Evolutionary conservation across 306 rosid species (phyloP).

Genomic region (Boehmeria nivea): DNA sequence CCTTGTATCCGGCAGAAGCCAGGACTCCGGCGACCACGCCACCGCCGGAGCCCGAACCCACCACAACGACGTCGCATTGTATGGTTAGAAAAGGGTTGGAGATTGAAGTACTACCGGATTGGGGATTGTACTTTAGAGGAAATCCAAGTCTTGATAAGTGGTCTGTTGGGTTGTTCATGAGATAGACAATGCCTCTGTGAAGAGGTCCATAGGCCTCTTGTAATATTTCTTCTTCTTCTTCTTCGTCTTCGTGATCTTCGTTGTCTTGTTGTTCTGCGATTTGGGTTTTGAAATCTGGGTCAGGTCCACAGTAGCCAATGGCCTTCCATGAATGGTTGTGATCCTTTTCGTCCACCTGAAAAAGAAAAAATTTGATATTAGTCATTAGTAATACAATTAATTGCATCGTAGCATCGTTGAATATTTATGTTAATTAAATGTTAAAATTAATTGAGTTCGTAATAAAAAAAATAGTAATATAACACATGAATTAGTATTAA

Average conservation of each 20-base stretch:
- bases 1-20: constrained; percentile 71
- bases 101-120: too few species aligned
- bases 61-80: constrained; percentile 65
- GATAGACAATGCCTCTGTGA: constrained; percentile 46
- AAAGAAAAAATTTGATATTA: neutral
- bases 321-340: constrained; percentile 67
- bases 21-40: constrained; percentile 68
- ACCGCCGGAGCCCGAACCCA: constrained; percentile 88
- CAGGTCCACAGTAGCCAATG: constrained; percentile 65
- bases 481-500: too few species aligned
- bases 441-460: too few species aligned
- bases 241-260: too few species aligned
- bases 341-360: constrained; percentile 57
- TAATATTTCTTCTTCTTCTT: constrained; percentile 23
- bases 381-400: too few species aligned
- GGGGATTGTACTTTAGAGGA: too few species aligned
- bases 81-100: constrained; percentile 47
- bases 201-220: constrained; percentile 59
- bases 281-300: constrained; percentile 51
- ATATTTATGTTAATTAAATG: too few species aligned
- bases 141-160: constrained; percentile 41
- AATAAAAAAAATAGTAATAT: too few species aligned
- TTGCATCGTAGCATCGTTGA: too few species aligned
- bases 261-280: too few species aligned
- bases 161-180: constrained; percentile 32